Evolutionary conservation across 2,329 filamentous ascomycete genomes (phyloP), one percentile per base, ranked within the genome.

Genomic region (Claviceps pazoutovae): DNA sequence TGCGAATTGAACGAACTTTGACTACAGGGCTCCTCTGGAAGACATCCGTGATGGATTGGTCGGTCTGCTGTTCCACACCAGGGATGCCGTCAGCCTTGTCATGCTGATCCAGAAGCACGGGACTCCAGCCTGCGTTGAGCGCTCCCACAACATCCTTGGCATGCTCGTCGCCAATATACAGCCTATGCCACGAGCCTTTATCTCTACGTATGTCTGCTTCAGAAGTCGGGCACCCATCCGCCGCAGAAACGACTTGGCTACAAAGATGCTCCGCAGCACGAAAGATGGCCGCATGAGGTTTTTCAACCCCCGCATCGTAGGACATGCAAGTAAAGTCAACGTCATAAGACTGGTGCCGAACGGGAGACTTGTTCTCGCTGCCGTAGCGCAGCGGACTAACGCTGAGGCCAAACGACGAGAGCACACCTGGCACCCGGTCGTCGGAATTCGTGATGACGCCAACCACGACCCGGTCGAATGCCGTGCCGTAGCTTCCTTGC

Each of bases 391-490:
- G 42, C 0, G 68, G 65, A 50, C 68, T 69, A 2, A 82, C 66
- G 2, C 60, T 62, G 30, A 84, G 57, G 1, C 75, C 77, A 4
- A 83, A 64, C 0, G 76, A 77, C 0, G 69, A 63, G 4, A 84
- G 62, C 21, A 83, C 71, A 26, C 63, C 62, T 0, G 74, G 71
- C 0, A 82, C 75, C n/a, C 80, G 69, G 59, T 78, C 71, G 56
- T 84, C 80, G 0, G 79, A 83, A 60, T 84, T 84, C 11, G 79
- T 79, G 49, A 84, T 71, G 5, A 83, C 68, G 26, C 79, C 80
- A 5, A 80, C 65, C 1, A 79, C 64, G 4, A 73, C 67, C 13
- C 60, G 62, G 14, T 65, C 57, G 59, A 70, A 71, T 8, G 34
- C 41, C 5, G 49, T 45, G 6, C 38, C 39, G 2, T 54, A 17